Evolutionary conservation across 2,329 filamentous ascomycete species (phyloP).

Genomic region (Fusarium luffae): DNA sequence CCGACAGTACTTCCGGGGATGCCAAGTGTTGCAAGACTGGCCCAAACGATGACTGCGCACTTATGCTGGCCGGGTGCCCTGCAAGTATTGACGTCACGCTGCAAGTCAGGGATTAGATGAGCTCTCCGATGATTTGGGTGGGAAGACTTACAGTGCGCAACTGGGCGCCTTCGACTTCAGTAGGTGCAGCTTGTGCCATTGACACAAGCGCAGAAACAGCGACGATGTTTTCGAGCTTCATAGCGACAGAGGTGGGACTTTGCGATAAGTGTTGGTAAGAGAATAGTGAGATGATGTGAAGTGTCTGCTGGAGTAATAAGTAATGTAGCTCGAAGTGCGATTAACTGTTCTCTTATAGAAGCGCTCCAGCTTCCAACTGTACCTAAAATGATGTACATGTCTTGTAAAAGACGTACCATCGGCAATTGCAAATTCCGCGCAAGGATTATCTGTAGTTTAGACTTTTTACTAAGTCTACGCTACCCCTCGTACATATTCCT

Average conservation of each 20-base stretch:
- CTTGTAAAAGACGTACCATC: neutral
- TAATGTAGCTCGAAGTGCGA: neutral
- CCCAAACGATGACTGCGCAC: neutral
- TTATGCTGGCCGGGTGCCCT: neutral
- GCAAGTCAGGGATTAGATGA: neutral
- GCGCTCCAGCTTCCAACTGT: accelerated
- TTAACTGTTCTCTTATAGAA: neutral
- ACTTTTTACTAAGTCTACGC: neutral
- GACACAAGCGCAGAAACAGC: neutral
- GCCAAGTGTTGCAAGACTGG: neutral
- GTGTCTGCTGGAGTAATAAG: neutral
- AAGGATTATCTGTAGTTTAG: neutral
- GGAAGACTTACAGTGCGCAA: neutral
- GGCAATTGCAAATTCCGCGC: neutral
- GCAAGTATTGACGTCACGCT: neutral
- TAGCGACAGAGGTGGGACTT: neutral
- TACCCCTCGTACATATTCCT: neutral
- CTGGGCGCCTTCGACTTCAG: neutral
- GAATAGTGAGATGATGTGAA: neutral
- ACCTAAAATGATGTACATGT: accelerated
- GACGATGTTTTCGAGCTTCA: neutral
- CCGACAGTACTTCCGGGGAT: neutral
- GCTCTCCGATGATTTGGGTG: too few species aligned
- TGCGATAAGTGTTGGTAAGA: neutral
- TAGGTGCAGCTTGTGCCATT: neutral